A percentile compares a stretch with the other conserved stretches of the same genome.
These are phyloP conservation scores for Gentiana macrophylla DNA, from an alignment of 257 asterid genomes.

Conservation along the genomic window DNA sequence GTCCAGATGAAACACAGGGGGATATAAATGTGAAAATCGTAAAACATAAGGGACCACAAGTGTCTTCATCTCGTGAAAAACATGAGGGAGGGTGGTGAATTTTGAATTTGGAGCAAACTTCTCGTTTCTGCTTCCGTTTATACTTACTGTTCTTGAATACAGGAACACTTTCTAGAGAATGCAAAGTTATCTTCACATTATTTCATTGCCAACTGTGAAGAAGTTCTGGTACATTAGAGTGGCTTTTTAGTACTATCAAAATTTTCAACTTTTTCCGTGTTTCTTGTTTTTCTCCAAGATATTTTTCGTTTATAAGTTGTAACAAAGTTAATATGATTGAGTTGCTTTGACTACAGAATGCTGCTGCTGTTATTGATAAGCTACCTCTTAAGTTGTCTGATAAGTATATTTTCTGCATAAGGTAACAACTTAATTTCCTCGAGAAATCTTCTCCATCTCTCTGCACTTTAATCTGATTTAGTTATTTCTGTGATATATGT, in stretches of 20 bases:
- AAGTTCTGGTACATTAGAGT: slow-evolving; percentile 49
- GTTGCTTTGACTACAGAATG: slow-evolving; percentile 48
- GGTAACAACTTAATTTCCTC: slow-evolving; percentile 35
- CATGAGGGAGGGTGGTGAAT: too few relatives aligned
- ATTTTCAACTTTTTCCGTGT: not conserved
- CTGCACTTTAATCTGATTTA: not conserved
- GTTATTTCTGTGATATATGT: not conserved
- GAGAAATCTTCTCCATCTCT: slow-evolving; percentile 1
- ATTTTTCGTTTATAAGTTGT: slow-evolving; percentile 2
- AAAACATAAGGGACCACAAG: too few relatives aligned
- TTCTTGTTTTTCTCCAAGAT: not conserved
- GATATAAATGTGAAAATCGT: too few relatives aligned
- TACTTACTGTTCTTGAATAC: not conserved
- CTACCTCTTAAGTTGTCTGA: slow-evolving; percentile 71
- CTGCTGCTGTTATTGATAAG: slow-evolving; percentile 76
- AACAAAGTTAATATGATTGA: slow-evolving; percentile 4
- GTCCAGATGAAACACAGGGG: too few relatives aligned
- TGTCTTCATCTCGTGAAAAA: too few relatives aligned
- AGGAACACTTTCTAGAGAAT: slow-evolving; percentile 80
- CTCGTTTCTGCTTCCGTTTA: too few relatives aligned
- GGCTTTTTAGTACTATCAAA: not conserved
- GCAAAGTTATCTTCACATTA: slow-evolving; percentile 76
- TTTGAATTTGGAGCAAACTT: not conserved
- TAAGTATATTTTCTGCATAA: slow-evolving; percentile 69
- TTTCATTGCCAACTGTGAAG: slow-evolving; percentile 66